These are phyloP conservation scores for Syncephalastrum contaminatum DNA, from an alignment of 371 early-diverging fungal species.

Conservation along the genomic window DNA sequence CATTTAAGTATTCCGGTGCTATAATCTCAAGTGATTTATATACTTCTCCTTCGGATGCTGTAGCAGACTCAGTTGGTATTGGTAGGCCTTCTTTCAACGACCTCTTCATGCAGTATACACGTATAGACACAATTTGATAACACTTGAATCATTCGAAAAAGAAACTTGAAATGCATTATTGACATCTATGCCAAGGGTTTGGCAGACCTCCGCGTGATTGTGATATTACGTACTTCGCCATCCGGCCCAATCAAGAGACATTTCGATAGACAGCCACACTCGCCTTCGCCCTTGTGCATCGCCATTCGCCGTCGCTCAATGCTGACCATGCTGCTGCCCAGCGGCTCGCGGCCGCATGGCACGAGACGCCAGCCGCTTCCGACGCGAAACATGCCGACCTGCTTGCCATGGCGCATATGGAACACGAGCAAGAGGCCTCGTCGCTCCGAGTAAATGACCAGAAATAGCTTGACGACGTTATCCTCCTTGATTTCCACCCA, in stretches of 20 bases:
- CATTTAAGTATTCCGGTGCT: too few relatives aligned
- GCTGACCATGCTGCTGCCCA: constrained; percentile 41
- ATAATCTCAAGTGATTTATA: too few relatives aligned
- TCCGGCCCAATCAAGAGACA: constrained; percentile 59
- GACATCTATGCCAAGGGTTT: constrained; percentile 92
- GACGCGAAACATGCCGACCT: constrained; percentile 57
- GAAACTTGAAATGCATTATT: constrained; percentile 82
- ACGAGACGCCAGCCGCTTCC: constrained; percentile 60
- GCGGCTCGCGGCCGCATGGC: constrained; percentile 37
- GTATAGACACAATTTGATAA: too few relatives aligned
- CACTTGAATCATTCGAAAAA: constrained; percentile 54
- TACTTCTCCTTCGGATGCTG: too few relatives aligned
- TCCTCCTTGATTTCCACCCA: constrained; percentile 54
- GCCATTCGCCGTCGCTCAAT: constrained; percentile 26
- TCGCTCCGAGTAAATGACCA: constrained; percentile 61
- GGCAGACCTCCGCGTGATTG: constrained; percentile 77
- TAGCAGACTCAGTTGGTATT: too few relatives aligned
- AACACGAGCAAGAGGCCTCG: constrained; percentile 58
- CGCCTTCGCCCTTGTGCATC: constrained; percentile 16
- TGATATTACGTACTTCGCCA: constrained; percentile 51
- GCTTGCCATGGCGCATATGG: constrained; percentile 62
- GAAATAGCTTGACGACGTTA: constrained; percentile 34
- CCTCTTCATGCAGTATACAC: too few relatives aligned
- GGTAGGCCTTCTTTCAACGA: too few relatives aligned
- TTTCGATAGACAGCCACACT: constrained; percentile 38